These are phyloP conservation scores for Mortierella sp. DNA, from an alignment of 371 early-diverging fungal genomes.

Conservation along the genomic window DNA sequence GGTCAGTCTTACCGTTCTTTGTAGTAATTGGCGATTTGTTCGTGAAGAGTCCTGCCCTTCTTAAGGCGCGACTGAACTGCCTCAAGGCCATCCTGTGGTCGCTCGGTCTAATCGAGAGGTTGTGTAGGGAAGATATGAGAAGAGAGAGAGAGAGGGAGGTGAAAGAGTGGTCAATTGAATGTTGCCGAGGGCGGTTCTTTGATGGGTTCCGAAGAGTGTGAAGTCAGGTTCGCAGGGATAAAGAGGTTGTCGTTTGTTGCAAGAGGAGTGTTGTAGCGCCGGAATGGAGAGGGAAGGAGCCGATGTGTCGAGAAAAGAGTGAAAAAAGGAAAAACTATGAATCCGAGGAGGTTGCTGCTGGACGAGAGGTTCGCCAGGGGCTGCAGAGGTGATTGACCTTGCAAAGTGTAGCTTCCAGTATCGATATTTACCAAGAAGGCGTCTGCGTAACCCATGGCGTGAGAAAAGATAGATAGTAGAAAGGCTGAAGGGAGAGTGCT, in stretches of 20 bases:
- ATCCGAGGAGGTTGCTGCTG: background rate
- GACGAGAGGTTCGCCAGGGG: background rate
- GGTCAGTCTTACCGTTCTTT: slow-evolving; percentile 63
- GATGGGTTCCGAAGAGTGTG: background rate
- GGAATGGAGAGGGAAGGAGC: background rate
- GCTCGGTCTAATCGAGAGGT: slow-evolving; percentile 57
- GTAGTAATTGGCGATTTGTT: slow-evolving; percentile 73
- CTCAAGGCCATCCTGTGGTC: slow-evolving; percentile 67
- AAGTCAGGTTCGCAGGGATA: background rate
- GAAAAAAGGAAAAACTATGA: background rate
- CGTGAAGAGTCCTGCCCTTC: slow-evolving; percentile 63
- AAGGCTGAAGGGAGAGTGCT: background rate
- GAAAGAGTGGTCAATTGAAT: background rate
- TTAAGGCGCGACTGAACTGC: slow-evolving; percentile 64
- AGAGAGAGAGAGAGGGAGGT: background rate
- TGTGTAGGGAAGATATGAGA: background rate
- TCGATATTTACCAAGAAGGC: slow-evolving; percentile 33
- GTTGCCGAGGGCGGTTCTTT: background rate
- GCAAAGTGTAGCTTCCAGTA: background rate
- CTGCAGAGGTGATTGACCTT: background rate
- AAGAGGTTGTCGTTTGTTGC: background rate
- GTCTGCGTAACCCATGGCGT: slow-evolving; percentile 34
- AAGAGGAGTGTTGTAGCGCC: background rate
- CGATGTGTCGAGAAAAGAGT: background rate
- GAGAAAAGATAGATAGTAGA: background rate